Evolutionary conservation across 768 basidiomycete species (phyloP).

Genomic region (Lactarius akahatsu): DNA sequence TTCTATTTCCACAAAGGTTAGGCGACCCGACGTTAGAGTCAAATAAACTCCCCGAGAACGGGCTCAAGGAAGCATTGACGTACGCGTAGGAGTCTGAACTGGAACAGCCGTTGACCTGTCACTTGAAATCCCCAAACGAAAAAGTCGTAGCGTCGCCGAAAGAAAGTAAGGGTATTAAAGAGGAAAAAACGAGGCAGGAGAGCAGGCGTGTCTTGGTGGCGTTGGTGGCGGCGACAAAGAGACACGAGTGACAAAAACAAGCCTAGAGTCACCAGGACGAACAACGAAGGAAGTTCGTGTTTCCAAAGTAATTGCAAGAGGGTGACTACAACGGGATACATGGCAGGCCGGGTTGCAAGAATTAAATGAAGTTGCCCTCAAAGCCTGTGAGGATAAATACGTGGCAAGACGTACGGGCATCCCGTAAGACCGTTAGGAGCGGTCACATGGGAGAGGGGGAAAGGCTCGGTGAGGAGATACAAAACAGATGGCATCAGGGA

Average conservation of each 20-base stretch:
- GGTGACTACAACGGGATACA: slow-evolving; percentile 45
- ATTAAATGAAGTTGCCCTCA: slow-evolving; percentile 7
- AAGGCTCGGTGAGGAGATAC: not conserved
- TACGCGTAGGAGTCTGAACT: slow-evolving; percentile 68
- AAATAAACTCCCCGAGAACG: slow-evolving; percentile 10
- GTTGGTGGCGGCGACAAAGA: slow-evolving; percentile 11
- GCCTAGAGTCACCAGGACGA: slow-evolving; percentile 33
- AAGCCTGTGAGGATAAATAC: slow-evolving; percentile 12
- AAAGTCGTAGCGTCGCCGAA: slow-evolving; percentile 68
- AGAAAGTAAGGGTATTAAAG: slow-evolving; percentile 64
- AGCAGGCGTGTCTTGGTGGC: slow-evolving; percentile 44
- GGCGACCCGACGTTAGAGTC: slow-evolving; percentile 17
- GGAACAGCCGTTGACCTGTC: slow-evolving; percentile 63
- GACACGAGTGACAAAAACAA: slow-evolving; percentile 20
- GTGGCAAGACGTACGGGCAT: not conserved
- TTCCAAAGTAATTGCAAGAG: slow-evolving; percentile 32
- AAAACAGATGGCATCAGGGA: too few species aligned
- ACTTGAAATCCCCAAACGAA: slow-evolving; percentile 68
- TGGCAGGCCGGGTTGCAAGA: slow-evolving; percentile 31
- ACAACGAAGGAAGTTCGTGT: slow-evolving; percentile 17
- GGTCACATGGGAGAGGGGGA: slow-evolving; percentile 4
- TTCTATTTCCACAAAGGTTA: slow-evolving; percentile 46
- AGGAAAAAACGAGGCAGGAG: slow-evolving; percentile 58
- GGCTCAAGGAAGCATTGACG: slow-evolving; percentile 33
- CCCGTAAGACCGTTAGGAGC: not conserved